Conservation (phyloP, 345 rosid genomes). For the Boechera divaricarpa region DNA sequence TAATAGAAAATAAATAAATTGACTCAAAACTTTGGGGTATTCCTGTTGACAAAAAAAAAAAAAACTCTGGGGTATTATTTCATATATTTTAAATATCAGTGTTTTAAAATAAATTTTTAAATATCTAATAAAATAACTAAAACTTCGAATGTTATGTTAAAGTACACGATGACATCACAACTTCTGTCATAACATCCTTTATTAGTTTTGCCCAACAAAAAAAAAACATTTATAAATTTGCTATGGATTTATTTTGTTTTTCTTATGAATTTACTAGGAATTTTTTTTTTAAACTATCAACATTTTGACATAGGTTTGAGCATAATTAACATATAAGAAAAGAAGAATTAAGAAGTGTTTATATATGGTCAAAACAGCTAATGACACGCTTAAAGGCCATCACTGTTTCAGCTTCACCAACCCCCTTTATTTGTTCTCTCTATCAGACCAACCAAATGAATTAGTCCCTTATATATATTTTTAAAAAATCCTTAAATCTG, state of each 20-base stretch:
- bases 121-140: no score
- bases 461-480: not conserved
- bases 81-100: no score
- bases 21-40: no score
- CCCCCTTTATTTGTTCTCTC: conserved; percentile 17
- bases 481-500: conserved; percentile 7
- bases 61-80: no score
- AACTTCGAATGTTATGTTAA: not conserved
- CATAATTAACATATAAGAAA: not conserved
- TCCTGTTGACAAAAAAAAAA: no score
- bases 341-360: not conserved
- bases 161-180: not conserved
- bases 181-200: not conserved
- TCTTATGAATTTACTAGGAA: not conserved
- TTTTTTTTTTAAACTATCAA: not conserved
- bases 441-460: conserved; percentile 14
- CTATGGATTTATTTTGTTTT: not conserved
- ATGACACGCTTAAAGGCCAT: conserved; percentile 21
- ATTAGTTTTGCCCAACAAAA: no score
- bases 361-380: conserved; percentile 1
- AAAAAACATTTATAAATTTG: not conserved
- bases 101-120: no score
- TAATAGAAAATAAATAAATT: no score
- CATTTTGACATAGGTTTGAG: not conserved
- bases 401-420: conserved; percentile 34